Evolutionary conservation across 805 yeast species (phyloP).

Genomic region (Maudiozyma pseudohumilis): DNA sequence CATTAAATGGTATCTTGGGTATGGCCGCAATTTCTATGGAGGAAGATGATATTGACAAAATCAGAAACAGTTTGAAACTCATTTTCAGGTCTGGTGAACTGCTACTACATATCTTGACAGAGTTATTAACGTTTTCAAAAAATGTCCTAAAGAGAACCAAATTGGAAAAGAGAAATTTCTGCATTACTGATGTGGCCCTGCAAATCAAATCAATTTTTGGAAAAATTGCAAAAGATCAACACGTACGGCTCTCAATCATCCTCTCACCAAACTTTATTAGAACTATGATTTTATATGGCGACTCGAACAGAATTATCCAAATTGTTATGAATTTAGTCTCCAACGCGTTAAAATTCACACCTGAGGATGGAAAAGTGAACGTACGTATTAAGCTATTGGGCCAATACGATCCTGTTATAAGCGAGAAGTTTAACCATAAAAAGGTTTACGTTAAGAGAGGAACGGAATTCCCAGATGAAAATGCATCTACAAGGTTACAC

Average conservation of each 20-base stretch:
- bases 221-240: slow-evolving; percentile 67
- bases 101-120: slow-evolving; percentile 79
- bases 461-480: slow-evolving; percentile 10
- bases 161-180: slow-evolving; percentile 74
- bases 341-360: slow-evolving; percentile 86
- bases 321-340: slow-evolving; percentile 88
- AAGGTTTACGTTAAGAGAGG: slow-evolving; percentile 37
- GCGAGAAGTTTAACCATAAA: slow-evolving; percentile 33
- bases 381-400: slow-evolving; percentile 58
- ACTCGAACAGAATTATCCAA: slow-evolving; percentile 82
- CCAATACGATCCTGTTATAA: slow-evolving; percentile 50
- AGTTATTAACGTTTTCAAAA: slow-evolving; percentile 78
- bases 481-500: neutral
- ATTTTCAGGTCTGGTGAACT: slow-evolving; percentile 89
- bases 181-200: slow-evolving; percentile 67
- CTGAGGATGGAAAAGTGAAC: slow-evolving; percentile 71
- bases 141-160: slow-evolving; percentile 78
- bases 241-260: slow-evolving; percentile 55
- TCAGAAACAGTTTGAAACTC: slow-evolving; percentile 66
- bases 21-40: slow-evolving; percentile 92
- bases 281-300: slow-evolving; percentile 69
- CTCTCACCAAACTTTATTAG: slow-evolving; percentile 52
- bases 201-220: slow-evolving; percentile 81
- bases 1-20: slow-evolving; percentile 90
- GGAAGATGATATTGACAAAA: slow-evolving; percentile 57